Evolutionary conservation across 768 basidiomycete species (phyloP).

Genomic region (Gloeopeniophorella convolvens): DNA sequence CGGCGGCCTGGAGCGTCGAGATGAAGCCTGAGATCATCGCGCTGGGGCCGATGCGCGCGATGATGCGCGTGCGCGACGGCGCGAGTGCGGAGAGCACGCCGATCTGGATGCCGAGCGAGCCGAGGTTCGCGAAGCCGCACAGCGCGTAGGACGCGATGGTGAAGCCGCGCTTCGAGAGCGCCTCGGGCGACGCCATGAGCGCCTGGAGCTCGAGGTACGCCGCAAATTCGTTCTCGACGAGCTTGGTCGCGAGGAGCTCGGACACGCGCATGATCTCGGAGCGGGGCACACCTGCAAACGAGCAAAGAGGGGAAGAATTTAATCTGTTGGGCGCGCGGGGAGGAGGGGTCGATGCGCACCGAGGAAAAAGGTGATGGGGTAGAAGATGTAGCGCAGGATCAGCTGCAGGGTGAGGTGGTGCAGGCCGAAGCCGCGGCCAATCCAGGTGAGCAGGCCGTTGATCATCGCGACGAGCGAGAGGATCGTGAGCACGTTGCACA

Average conservation of each 20-base stretch:
- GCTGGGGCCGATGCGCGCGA: conserved; percentile 61
- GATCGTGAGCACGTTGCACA: conserved; percentile 84
- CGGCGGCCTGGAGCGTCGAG: conserved; percentile 54
- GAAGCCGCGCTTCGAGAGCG: conserved; percentile 66
- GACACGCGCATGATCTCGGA: conserved; percentile 77
- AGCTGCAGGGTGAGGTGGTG: conserved; percentile 77
- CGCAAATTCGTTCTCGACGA: conserved; percentile 83
- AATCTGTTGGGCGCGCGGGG: no score
- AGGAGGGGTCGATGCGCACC: conserved; percentile 24
- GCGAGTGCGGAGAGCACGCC: conserved; percentile 68
- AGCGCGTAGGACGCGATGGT: conserved; percentile 83
- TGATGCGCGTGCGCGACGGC: conserved; percentile 60
- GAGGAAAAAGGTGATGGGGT: conserved; percentile 78
- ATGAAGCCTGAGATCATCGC: conserved; percentile 70
- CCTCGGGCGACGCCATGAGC: conserved; percentile 37
- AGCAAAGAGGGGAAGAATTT: conserved; percentile 8
- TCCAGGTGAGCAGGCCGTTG: conserved; percentile 85
- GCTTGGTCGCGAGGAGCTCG: conserved; percentile 77
- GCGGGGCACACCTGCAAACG: conserved; percentile 58
- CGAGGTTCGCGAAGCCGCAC: conserved; percentile 87
- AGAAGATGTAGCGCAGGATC: conserved; percentile 80
- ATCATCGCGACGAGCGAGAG: conserved; percentile 74
- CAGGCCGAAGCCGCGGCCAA: conserved; percentile 82
- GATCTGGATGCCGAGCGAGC: conserved; percentile 82
- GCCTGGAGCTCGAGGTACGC: conserved; percentile 58